phyloP scores from a whole-genome alignment of 768 basidiomycete genomes.

The Phylloporus sp. region DNA sequence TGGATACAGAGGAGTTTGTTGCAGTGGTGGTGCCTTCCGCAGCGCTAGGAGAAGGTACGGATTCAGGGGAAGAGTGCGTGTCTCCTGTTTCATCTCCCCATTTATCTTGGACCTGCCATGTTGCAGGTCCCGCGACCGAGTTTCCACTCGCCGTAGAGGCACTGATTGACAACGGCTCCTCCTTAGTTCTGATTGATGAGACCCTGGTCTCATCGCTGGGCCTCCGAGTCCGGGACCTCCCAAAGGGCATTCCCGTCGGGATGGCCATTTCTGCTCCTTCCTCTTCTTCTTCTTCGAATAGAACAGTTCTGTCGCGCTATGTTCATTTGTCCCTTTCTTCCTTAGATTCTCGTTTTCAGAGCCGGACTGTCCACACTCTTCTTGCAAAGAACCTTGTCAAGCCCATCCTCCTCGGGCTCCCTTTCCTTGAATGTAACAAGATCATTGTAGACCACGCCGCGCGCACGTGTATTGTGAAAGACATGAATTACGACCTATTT shows the following conservation, averaged over 20 bases:
- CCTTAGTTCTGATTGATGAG: conserved; percentile 26
- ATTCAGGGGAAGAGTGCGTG: conserved; percentile 8
- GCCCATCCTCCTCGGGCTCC: conserved; percentile 33
- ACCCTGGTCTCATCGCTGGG: background rate
- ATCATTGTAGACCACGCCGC: conserved; percentile 30
- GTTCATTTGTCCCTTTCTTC: too few species aligned
- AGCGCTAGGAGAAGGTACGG: background rate
- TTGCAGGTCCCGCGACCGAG: background rate
- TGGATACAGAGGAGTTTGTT: background rate
- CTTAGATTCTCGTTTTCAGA: too few species aligned
- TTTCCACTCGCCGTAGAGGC: conserved; percentile 3
- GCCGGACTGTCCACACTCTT: too few species aligned
- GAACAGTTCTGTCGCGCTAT: too few species aligned
- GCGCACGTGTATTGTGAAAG: conserved; percentile 4
- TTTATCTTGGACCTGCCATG: conserved; percentile 9
- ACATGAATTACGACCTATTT: too few species aligned
- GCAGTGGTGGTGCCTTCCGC: conserved; percentile 2
- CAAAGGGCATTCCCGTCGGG: background rate
- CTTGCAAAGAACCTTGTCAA: too few species aligned
- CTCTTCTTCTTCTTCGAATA: too few species aligned
- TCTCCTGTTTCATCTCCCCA: conserved; percentile 3
- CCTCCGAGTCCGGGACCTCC: background rate
- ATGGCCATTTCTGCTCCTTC: background rate
- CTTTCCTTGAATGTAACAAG: conserved; percentile 32
- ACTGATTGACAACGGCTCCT: conserved; percentile 30